Evolutionary conservation across 2,329 filamentous ascomycete species (phyloP), one percentile per base, ranked within the genome.

Genomic region (Sarocladium oryzae): DNA sequence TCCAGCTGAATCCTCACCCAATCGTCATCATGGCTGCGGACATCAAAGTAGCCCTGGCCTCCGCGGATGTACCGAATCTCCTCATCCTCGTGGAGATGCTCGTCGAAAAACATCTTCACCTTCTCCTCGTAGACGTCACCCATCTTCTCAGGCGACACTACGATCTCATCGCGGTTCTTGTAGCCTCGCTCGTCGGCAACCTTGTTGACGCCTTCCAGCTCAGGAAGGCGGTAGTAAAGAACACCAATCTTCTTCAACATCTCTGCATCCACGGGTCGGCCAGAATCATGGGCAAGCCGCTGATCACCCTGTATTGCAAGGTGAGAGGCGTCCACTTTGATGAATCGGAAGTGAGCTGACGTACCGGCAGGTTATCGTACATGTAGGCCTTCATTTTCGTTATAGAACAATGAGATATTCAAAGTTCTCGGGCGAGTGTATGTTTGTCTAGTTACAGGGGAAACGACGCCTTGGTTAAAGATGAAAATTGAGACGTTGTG

Each of bases 61-160:
- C 86, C 91, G 28, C 89, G 77, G 58, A 99, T 91, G 63, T 96
- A 99, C 45, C 93, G 78, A 58, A 99, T 99, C 77, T 99, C 93
- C 73, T 99, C 93, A 60, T 99, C 93, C 73, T 99, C 93, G 66
- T 99, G 93, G 61, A 99, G 69, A 68, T 99, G 93, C 76, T 99
- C 93, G 61, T 87, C 68, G 74, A 97, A 99, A 75, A 99, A 99
- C 58, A 71, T 82, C 73, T 89, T 91, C 56, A 99, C 89, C 70
- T 97, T 97, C 56, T 87, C 81, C 70, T 99, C 92, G 73, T 97
- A 99, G 40, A 83, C 71, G 35, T 81, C 86, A 52, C 89, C 90
- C 85, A 97, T 89, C 56, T 83, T 86, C 56, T 84, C 75, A 0
- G 91, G 92, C 7, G 89, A 95, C 20, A 99, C 88, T 54, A 81